A percentile compares a stretch with the other conserved stretches of the same genome.
These are phyloP conservation scores for Adansonia madagascariensis DNA, from an alignment of 441 rosid genomes.

Conservation along the genomic window DNA sequence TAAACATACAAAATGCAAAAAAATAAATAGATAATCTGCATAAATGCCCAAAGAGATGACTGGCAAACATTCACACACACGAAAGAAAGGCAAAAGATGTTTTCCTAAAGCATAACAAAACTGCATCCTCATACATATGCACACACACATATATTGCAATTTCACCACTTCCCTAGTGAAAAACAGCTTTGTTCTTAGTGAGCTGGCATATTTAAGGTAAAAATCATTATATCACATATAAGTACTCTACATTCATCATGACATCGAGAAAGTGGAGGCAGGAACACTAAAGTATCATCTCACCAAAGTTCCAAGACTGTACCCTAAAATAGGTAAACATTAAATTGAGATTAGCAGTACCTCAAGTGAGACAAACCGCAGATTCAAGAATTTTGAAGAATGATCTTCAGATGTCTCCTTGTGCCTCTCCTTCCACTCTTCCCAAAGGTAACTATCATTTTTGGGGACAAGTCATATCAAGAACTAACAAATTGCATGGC, in stretches of 20 bases:
- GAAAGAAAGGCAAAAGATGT: background rate
- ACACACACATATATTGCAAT: background rate
- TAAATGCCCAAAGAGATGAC: background rate
- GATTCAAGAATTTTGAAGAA: conserved; percentile 60
- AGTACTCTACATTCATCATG: background rate
- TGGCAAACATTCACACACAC: background rate
- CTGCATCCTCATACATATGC: background rate
- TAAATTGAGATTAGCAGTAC: conserved; percentile 34
- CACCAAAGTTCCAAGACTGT: background rate
- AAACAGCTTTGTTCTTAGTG: conserved; percentile 8
- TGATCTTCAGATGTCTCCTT: conserved; percentile 52
- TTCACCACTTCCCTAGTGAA: conserved; percentile 14
- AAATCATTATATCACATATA: background rate
- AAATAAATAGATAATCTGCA: background rate
- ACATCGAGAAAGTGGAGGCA: background rate
- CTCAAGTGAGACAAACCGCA: conserved; percentile 74
- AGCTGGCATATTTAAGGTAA: background rate
- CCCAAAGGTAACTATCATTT: conserved; percentile 57
- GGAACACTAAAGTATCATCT: background rate
- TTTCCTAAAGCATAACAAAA: background rate
- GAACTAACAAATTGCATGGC: conserved; percentile 12
- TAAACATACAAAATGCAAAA: conserved; percentile 5
- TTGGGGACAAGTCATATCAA: conserved; percentile 22
- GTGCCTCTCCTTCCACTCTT: conserved; percentile 72
- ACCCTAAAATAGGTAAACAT: background rate